These are phyloP conservation scores for Pythium insidiosum DNA, from an alignment of 352 stramenopile species.

Conservation along the genomic window DNA sequence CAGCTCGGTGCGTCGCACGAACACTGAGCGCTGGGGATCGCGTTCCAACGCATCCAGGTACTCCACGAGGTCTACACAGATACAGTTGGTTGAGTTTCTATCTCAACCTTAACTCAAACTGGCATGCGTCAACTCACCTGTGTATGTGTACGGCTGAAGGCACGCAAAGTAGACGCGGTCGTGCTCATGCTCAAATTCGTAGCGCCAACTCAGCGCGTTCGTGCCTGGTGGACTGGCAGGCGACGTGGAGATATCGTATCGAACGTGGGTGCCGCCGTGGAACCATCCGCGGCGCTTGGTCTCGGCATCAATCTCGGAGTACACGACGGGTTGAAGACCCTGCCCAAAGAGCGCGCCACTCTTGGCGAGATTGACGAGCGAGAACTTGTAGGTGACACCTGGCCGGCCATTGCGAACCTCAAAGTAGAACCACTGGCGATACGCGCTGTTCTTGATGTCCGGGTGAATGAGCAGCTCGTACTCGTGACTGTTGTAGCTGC, in stretches of 20 bases:
- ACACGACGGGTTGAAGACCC: slow-evolving; percentile 75
- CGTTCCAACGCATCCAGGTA: slow-evolving; percentile 56
- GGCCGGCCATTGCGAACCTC: slow-evolving; percentile 49
- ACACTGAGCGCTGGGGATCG: slow-evolving; percentile 30
- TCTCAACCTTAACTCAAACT: neutral
- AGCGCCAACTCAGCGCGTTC: slow-evolving; percentile 66
- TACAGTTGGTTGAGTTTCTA: neutral
- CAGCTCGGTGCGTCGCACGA: slow-evolving; percentile 56
- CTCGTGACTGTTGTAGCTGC: slow-evolving; percentile 24
- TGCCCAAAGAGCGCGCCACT: slow-evolving; percentile 71
- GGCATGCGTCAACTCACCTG: slow-evolving; percentile 19
- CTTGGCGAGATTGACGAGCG: slow-evolving; percentile 79
- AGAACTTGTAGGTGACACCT: slow-evolving; percentile 55
- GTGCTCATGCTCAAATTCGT: slow-evolving; percentile 51
- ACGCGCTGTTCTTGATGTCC: slow-evolving; percentile 76
- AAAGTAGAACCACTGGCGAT: slow-evolving; percentile 91
- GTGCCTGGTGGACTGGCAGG: slow-evolving; percentile 22
- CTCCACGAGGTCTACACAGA: slow-evolving; percentile 45
- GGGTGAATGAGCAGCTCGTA: slow-evolving; percentile 71
- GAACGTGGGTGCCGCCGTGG: slow-evolving; percentile 47
- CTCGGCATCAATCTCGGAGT: slow-evolving; percentile 47
- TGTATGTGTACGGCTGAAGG: slow-evolving; percentile 85
- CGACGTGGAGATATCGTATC: slow-evolving; percentile 44
- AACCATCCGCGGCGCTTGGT: slow-evolving; percentile 42
- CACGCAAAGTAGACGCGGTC: slow-evolving; percentile 81